Evolutionary conservation across 768 basidiomycete genomes (phyloP), one percentile per base, ranked within the genome.

Genomic region (Trametes punicea): DNA sequence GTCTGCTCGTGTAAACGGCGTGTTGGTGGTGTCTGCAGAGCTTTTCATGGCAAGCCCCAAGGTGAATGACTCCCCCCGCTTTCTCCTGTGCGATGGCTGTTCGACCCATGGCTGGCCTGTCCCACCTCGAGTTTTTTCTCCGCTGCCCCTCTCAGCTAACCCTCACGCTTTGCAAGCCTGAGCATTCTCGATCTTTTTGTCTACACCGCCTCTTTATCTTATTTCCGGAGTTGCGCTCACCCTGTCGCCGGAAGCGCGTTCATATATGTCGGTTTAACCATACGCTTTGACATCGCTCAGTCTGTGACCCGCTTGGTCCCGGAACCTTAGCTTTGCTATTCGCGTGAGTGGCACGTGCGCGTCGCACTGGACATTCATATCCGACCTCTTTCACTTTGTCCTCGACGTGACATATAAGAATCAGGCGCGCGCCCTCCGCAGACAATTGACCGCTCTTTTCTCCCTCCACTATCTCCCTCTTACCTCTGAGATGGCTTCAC

Each of bases 21-120:
- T 67, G 66, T 65, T 65, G 34, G 62, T 65, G 64, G 63, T 58
- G 60, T 48, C 31, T 53, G 62, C 66, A 59, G 63, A 64, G 66
- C 64, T 57, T 65, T 65, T 65, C 55, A 62, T 60, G 53, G 50
- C 38, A 39, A 34, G 40, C 61, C 57, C 59, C 56, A 51, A 59
- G 62, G 61, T 47, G 55, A 60, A 58, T 57, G 56, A 61, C 57
- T 55, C 45, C 64, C 64, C 56, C 56, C 52, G 51, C 46, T 54
- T 53, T 56, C 36, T 56, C 48, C 59, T 58, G 65, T 67, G 62
- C 63, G 47, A 69, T 61, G 60, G 55, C 63, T 63, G 39, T 61
- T 46, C 63, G 36, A 46, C n/a, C 42, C n/a, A 29, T 50, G 34
- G 44, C 59, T 47, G 62, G 55, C 39, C 46, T 31, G 34, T 46